These are phyloP conservation scores for Rhynchospora breviuscula DNA, from an alignment of 176 grass and related monocot genomes.

Conservation along the genomic window DNA sequence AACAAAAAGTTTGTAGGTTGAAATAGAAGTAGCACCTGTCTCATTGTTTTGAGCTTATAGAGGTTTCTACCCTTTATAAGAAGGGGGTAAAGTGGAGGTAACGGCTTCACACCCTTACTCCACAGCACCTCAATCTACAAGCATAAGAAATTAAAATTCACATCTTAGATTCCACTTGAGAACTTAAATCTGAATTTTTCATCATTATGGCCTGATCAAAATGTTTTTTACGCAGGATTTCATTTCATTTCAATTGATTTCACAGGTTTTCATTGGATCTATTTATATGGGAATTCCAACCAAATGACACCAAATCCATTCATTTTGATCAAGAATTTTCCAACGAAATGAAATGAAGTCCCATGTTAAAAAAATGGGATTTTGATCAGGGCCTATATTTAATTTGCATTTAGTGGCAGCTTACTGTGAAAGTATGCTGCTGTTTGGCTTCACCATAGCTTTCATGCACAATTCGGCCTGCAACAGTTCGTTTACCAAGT, in stretches of 20 bases:
- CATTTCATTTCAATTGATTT: too few relatives aligned
- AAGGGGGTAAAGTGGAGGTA: conserved; percentile 38
- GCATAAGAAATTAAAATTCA: neutral
- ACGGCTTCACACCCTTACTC: conserved; percentile 49
- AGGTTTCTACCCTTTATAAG: conserved; percentile 61
- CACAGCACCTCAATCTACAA: conserved; percentile 60
- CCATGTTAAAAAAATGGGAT: too few relatives aligned
- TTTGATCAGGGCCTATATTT: too few relatives aligned
- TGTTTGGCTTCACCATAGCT: conserved; percentile 52
- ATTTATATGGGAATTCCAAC: too few relatives aligned
- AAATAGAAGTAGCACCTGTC: conserved; percentile 35
- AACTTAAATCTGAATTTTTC: neutral
- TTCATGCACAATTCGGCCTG: conserved; percentile 46
- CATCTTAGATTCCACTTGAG: neutral
- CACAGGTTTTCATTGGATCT: too few relatives aligned
- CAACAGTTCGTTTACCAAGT: conserved; percentile 41
- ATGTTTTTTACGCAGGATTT: too few relatives aligned
- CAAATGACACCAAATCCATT: too few relatives aligned
- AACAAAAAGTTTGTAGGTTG: neutral
- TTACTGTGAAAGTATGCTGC: conserved; percentile 60
- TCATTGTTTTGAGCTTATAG: conserved; percentile 46
- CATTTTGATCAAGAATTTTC: too few relatives aligned
- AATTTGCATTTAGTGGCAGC: neutral
- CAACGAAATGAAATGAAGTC: too few relatives aligned
- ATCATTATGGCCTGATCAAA: too few relatives aligned